Evolutionary conservation across 495 filamentous ascomycete genomes (phyloP).

Genomic region (Cudoniella acicularis): DNA sequence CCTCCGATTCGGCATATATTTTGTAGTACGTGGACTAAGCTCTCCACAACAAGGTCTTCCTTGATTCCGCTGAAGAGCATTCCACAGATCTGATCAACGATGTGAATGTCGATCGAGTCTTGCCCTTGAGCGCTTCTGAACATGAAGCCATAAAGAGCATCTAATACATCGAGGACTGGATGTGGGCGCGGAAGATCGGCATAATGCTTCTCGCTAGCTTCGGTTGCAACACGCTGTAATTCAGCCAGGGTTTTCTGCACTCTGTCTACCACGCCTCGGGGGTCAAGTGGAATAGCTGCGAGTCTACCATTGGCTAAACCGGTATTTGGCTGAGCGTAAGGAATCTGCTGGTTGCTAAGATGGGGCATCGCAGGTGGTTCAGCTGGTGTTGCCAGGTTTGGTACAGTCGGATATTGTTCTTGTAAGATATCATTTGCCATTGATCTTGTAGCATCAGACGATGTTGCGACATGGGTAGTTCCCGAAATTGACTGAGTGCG

Average conservation of each 20-base stretch:
- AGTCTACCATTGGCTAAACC: constrained; percentile 19
- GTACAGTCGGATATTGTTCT: constrained; percentile 73
- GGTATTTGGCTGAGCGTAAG: constrained; percentile 47
- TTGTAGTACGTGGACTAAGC: constrained; percentile 75
- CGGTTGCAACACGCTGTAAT: constrained; percentile 59
- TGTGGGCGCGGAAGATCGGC: constrained; percentile 63
- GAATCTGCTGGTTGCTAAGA: constrained; percentile 54
- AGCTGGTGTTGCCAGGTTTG: constrained; percentile 73
- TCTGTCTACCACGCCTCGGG: constrained; percentile 56
- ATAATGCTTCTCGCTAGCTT: constrained; percentile 65
- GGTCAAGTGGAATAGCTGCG: constrained; percentile 49
- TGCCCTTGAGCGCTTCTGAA: constrained; percentile 53
- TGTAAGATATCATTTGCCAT: constrained; percentile 71
- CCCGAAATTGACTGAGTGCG: constrained; percentile 40
- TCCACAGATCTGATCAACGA: constrained; percentile 67
- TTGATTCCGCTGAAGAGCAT: constrained; percentile 53
- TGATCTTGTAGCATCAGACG: constrained; percentile 49
- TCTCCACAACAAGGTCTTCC: constrained; percentile 69
- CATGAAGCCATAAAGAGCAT: constrained; percentile 47
- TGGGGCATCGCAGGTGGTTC: constrained; percentile 77
- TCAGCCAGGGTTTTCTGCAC: constrained; percentile 68
- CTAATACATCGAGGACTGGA: constrained; percentile 59
- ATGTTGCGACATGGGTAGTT: constrained; percentile 40
- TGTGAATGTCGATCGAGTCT: constrained; percentile 64
- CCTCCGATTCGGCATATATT: constrained; percentile 76